A percentile compares a stretch with the other conserved stretches of the same genome.
Conservation (phyloP, 2,329 filamentous ascomycete genomes). For the Allantophomopsis cytisporea region DNA sequence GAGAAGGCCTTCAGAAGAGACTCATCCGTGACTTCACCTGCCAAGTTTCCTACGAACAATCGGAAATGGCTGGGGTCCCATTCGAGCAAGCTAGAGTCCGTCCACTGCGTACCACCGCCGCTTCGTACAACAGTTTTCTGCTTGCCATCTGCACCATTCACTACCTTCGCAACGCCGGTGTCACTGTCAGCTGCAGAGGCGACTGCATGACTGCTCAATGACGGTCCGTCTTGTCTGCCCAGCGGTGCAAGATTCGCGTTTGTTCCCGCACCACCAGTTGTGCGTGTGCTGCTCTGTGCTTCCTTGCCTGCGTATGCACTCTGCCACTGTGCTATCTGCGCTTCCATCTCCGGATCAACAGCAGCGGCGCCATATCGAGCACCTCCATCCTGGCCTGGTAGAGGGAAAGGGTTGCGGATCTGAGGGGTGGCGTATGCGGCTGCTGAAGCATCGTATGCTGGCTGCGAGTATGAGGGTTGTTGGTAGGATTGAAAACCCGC, state of each 20-base stretch:
- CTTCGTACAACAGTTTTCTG: slow-evolving; percentile 80
- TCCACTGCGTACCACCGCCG: slow-evolving; percentile 88
- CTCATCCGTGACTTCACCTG: slow-evolving; percentile 94
- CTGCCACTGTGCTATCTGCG: slow-evolving; percentile 90
- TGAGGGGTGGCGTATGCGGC: slow-evolving; percentile 42
- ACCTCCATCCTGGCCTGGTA: slow-evolving; percentile 34
- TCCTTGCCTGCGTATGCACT: slow-evolving; percentile 68
- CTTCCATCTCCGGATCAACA: slow-evolving; percentile 70
- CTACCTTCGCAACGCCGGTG: slow-evolving; percentile 26
- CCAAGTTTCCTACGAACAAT: slow-evolving; percentile 91
- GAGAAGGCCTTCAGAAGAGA: slow-evolving; percentile 88
- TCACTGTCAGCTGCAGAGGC: slow-evolving; percentile 29
- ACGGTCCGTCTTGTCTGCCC: slow-evolving; percentile 2
- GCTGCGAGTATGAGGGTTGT: slow-evolving; percentile 16
- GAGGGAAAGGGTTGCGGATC: slow-evolving; percentile 71
- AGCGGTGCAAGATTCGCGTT: slow-evolving; percentile 29
- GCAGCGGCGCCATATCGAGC: slow-evolving; percentile 22
- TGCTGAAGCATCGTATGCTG: slow-evolving; percentile 27
- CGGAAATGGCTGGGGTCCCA: slow-evolving; percentile 94
- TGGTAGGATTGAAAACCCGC: slow-evolving; percentile 4
- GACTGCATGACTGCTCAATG: slow-evolving; percentile 10
- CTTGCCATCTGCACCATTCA: slow-evolving; percentile 35
- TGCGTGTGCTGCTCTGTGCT: slow-evolving; percentile 21
- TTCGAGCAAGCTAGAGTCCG: slow-evolving; percentile 75
- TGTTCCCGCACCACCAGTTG: slow-evolving; percentile 27